Percentiles rank a stretch among this genome's conserved stretches.
These are phyloP conservation scores for Fusarium odoratissimum DNA, from an alignment of 2,329 filamentous ascomycete genomes.

Conservation along the genomic window DNA sequence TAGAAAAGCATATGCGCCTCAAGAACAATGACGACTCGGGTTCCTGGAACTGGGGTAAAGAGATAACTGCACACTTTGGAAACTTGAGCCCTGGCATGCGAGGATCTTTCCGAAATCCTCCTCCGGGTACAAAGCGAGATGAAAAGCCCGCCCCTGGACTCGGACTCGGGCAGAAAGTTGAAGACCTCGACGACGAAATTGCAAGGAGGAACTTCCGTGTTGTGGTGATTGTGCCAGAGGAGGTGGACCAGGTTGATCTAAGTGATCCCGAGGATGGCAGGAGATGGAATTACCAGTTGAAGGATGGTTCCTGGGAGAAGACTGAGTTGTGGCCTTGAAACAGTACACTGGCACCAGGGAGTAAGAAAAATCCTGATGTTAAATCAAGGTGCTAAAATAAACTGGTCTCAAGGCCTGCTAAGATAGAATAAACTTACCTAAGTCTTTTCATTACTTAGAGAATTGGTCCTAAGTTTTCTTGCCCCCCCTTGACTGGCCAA, in stretches of 20 bases:
- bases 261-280: conserved; percentile 71
- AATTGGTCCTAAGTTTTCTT: too few species aligned
- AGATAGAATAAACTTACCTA: too few species aligned
- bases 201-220: conserved; percentile 84
- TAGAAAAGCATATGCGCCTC: conserved; percentile 71
- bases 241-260: conserved; percentile 81
- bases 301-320: conserved; percentile 70
- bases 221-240: conserved; percentile 81
- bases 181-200: conserved; percentile 75
- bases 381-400: too few species aligned
- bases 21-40: conserved; percentile 48
- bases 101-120: conserved; percentile 78
- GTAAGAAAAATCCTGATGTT: too few species aligned
- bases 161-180: conserved; percentile 72
- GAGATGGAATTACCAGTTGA: conserved; percentile 75
- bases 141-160: conserved; percentile 58
- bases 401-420: too few species aligned
- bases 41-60: conserved; percentile 81
- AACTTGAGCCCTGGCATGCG: conserved; percentile 86
- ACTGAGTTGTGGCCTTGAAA: conserved; percentile 75
- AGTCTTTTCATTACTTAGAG: too few species aligned
- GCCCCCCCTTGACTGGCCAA: too few species aligned
- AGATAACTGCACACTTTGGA: conserved; percentile 89
- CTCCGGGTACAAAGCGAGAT: conserved; percentile 71
- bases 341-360: too few species aligned